These are phyloP conservation scores for Neonectria hederae DNA, from an alignment of 2,329 filamentous ascomycete genomes.

Conservation along the genomic window DNA sequence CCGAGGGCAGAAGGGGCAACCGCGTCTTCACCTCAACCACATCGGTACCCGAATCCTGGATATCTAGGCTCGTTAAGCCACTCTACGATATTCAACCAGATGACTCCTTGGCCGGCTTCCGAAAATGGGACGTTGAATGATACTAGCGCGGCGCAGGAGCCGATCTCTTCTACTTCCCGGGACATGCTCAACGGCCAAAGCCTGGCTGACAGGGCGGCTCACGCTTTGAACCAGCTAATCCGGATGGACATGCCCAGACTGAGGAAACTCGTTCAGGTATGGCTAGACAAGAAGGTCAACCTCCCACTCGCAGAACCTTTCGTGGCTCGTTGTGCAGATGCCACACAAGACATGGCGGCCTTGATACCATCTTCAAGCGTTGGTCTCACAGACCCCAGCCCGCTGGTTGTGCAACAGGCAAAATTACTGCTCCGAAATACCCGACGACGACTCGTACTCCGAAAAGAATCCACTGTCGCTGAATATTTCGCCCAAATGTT, in stretches of 20 bases:
- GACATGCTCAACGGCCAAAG: slow-evolving; percentile 10
- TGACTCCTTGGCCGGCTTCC: background rate
- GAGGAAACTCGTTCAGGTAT: background rate
- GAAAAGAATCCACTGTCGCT: background rate
- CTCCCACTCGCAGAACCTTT: slow-evolving; percentile 17
- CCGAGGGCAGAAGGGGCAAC: background rate
- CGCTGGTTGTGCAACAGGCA: background rate
- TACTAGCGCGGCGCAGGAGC: slow-evolving; percentile 2
- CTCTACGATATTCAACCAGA: slow-evolving; percentile 16
- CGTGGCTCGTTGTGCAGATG: slow-evolving; percentile 12
- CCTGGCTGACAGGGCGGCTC: slow-evolving; percentile 6
- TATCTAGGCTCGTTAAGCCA: slow-evolving; percentile 18
- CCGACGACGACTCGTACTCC: background rate
- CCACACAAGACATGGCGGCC: background rate
- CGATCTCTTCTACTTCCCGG: background rate
- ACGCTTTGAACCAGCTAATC: slow-evolving; percentile 2
- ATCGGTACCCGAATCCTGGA: slow-evolving; percentile 20
- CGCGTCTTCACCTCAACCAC: background rate
- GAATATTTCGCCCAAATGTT: slow-evolving; percentile 15
- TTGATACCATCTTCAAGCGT: background rate
- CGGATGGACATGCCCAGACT: slow-evolving; percentile 3
- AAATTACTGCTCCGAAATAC: slow-evolving; percentile 12
- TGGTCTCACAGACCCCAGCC: background rate
- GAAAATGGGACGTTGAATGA: background rate
- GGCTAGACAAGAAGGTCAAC: slow-evolving; percentile 15